Evolutionary conservation across 2,329 filamentous ascomycete species (phyloP), one percentile per base, ranked within the genome.

Genomic region (Stagonosporopsis cucurbitacearum): DNA sequence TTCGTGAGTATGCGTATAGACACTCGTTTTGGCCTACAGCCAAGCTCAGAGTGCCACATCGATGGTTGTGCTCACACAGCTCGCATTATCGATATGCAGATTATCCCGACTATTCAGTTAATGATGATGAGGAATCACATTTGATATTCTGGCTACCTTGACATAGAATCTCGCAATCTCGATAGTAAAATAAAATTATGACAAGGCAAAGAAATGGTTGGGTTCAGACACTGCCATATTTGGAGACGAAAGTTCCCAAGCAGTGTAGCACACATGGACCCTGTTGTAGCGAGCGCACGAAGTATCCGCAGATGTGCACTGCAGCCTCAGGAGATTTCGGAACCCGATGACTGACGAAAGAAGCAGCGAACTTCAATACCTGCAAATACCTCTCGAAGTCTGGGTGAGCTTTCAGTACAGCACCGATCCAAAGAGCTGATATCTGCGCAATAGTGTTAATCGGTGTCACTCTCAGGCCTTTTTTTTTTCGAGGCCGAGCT

Each of bases 121-220:
- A 22, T 43, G 52, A 47, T 9, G n/a, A 22, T 43, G 52, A 47
- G 44, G 36, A 54, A 39, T 48, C 30, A 6, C 5, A 40, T 19
- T 44, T 44, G 6, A 2, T 20, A 30, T 36, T 47, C 30, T 17
- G 25, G 23, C 36, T 43, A 51, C 25, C 2, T 37, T 19, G 19
- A 28, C 36, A 19, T 23, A 9, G 26, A 9, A 28, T 40, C 40
- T 17, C 45, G 40, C 52, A 50, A 55, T 45, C 25, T 46, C 6
- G 12, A 6, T 36, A 22, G 13, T 30, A 44, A 15, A 35, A 33
- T 40, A 36, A 33, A 37, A 46, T 22, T 6, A 41, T 1, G 30
- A 35, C 26, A 30, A 41, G 19, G 15, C n/a, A 46, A 44, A 13
- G 33, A 54, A 39, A 46, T 42, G 28, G n/a, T 12, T 19, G n/a